Percentiles rank a stretch among this genome's conserved stretches.
phyloP scores from a whole-genome alignment of 2,329 filamentous ascomycete genomes.

The Paraphoma chrysanthemicola region DNA sequence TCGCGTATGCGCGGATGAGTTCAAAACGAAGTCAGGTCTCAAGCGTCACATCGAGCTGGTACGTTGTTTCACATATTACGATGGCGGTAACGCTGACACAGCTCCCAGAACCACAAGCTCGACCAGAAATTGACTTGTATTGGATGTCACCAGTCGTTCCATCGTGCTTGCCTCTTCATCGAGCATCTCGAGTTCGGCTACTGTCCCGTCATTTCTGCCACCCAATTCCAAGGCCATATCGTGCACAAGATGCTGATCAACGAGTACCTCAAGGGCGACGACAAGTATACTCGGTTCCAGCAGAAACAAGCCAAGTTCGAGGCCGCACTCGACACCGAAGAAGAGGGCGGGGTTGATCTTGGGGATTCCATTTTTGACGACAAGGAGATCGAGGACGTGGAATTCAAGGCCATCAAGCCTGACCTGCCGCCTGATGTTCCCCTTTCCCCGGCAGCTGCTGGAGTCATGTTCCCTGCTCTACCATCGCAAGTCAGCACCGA shows the following conservation, averaged over 20 bases:
- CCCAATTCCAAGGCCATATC: constrained; percentile 57
- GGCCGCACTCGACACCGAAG: constrained; percentile 35
- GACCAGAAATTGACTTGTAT: constrained; percentile 60
- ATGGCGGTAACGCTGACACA: background rate
- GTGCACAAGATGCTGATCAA: constrained; percentile 59
- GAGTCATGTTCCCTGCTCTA: constrained; percentile 27
- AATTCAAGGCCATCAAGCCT: constrained; percentile 35
- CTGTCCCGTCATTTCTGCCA: constrained; percentile 53
- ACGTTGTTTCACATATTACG: constrained; percentile 20
- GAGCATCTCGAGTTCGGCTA: constrained; percentile 62
- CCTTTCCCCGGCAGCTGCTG: background rate
- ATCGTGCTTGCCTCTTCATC: constrained; percentile 57
- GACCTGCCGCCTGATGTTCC: constrained; percentile 11
- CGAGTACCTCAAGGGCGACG: constrained; percentile 29
- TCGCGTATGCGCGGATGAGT: constrained; percentile 64
- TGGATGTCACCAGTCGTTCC: constrained; percentile 60
- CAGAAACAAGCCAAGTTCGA: constrained; percentile 39
- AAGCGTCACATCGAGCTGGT: constrained; percentile 61
- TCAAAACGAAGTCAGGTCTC: constrained; percentile 60
- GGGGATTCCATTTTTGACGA: constrained; percentile 23
- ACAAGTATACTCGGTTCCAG: constrained; percentile 27
- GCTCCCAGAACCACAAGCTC: constrained; percentile 54
- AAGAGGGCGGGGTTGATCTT: constrained; percentile 32
- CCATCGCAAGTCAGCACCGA: constrained; percentile 10
- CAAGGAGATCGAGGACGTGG: constrained; percentile 22